Conservation (phyloP, 1,284 basidiomycete genomes). For the Pisolithus thermaeus region DNA sequence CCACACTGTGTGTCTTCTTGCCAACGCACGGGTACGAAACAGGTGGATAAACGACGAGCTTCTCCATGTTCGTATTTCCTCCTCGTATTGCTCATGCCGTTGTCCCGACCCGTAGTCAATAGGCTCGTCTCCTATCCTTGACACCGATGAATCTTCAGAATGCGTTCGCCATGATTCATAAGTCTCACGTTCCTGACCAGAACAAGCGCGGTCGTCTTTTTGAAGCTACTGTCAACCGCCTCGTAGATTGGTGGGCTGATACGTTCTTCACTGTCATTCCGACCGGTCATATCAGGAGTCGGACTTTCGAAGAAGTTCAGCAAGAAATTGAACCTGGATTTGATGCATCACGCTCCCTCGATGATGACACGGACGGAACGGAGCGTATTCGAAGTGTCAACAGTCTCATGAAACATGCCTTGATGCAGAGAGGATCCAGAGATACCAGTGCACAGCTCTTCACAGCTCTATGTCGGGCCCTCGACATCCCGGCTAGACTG, state of each 20-base stretch:
- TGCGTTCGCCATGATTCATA: constrained; percentile 74
- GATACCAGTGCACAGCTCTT: constrained; percentile 92
- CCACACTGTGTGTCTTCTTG: constrained; percentile 77
- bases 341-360: constrained; percentile 26
- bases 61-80: constrained; percentile 60
- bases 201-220: constrained; percentile 81
- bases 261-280: constrained; percentile 64
- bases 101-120: constrained; percentile 11
- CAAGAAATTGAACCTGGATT: constrained; percentile 29
- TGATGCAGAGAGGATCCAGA: constrained; percentile 76
- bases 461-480: constrained; percentile 81
- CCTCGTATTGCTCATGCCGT: background rate
- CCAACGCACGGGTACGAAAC: constrained; percentile 75
- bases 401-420: constrained; percentile 85
- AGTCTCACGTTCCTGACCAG: constrained; percentile 76
- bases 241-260: constrained; percentile 80
- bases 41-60: constrained; percentile 79
- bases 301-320: constrained; percentile 70
- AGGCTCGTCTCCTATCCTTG: constrained; percentile 84
- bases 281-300: constrained; percentile 64
- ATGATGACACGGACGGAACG: constrained; percentile 50
- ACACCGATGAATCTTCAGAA: constrained; percentile 77
- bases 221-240: constrained; percentile 67
- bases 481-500: constrained; percentile 84
- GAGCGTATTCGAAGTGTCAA: constrained; percentile 74